Percentiles rank a stretch among this genome's conserved stretches.
Conservation (phyloP, 1,139 yeast species). For the Magnusiomyces ingens region DNA sequence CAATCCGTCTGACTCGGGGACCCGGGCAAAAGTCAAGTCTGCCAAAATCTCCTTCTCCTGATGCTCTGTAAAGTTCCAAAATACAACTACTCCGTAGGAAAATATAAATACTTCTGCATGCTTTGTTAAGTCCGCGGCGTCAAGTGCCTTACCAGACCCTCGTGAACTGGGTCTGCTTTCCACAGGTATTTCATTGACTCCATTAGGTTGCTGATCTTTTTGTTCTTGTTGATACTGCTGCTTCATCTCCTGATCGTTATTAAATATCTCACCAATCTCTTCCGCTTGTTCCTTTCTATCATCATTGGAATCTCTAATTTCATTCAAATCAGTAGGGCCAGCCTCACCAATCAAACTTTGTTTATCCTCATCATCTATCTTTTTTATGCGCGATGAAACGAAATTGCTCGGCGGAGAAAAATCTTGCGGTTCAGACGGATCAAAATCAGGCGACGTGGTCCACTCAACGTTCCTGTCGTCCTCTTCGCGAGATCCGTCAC, state of each 20-base stretch:
- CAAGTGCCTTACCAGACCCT: not conserved
- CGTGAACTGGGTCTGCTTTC: no score
- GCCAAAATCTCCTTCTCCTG: constrained; percentile 93
- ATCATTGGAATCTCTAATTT: not conserved
- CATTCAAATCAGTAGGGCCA: not conserved
- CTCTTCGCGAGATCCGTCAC: constrained; percentile 42
- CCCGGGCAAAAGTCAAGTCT: constrained; percentile 71
- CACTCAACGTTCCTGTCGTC: constrained; percentile 25
- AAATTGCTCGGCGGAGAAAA: constrained; percentile 37
- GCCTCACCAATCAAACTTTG: not conserved
- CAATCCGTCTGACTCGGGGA: constrained; percentile 2
- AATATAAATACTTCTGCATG: constrained; percentile 91
- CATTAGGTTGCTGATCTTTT: no score
- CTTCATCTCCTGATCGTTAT: no score
- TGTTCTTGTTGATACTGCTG: no score
- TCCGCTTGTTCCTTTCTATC: no score
- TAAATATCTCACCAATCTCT: no score
- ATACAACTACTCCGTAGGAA: constrained; percentile 89
- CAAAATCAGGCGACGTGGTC: constrained; percentile 36
- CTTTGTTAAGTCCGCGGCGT: constrained; percentile 46
- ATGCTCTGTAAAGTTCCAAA: constrained; percentile 90
- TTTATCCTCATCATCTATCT: not conserved
- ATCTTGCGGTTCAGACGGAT: constrained; percentile 62
- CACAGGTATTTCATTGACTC: no score
- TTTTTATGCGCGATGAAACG: not conserved